Percentiles rank a stretch among this genome's conserved stretches.
Evolutionary conservation across 73 alveolate species (phyloP).

Genomic region (Paramecium octaurelia): DNA sequence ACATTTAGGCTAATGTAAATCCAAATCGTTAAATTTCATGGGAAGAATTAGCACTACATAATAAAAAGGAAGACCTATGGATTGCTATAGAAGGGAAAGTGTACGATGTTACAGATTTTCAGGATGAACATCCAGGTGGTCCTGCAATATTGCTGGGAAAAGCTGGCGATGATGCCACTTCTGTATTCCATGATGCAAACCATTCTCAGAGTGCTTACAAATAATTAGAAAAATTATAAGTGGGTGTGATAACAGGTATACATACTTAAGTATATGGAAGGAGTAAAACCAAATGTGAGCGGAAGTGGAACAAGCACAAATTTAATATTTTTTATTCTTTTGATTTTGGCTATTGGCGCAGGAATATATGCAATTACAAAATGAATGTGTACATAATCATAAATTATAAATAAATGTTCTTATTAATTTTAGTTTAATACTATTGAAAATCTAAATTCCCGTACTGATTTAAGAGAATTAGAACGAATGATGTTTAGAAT

Average conservation of each 20-base stretch:
- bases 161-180: slow-evolving; percentile 64
- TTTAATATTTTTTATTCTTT: background rate
- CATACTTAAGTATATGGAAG: background rate
- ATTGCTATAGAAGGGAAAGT: slow-evolving; percentile 84
- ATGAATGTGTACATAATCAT: background rate
- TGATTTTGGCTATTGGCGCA: background rate
- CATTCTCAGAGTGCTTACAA: slow-evolving; percentile 51
- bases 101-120: slow-evolving; percentile 85
- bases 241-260: slow-evolving; percentile 51
- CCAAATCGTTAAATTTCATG: background rate
- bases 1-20: background rate
- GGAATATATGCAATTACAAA: background rate
- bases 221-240: slow-evolving; percentile 19
- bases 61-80: slow-evolving; percentile 89
- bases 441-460: background rate
- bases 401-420: background rate
- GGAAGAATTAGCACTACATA: slow-evolving; percentile 86
- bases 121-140: slow-evolving; percentile 95
- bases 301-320: background rate
- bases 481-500: background rate
- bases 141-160: slow-evolving; percentile 49
- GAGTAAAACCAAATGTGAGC: background rate
- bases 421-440: background rate
- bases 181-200: slow-evolving; percentile 43
- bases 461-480: background rate